Evolutionary conservation across 306 rosid genomes (phyloP).

Genomic region (Prunus fruticosa): DNA sequence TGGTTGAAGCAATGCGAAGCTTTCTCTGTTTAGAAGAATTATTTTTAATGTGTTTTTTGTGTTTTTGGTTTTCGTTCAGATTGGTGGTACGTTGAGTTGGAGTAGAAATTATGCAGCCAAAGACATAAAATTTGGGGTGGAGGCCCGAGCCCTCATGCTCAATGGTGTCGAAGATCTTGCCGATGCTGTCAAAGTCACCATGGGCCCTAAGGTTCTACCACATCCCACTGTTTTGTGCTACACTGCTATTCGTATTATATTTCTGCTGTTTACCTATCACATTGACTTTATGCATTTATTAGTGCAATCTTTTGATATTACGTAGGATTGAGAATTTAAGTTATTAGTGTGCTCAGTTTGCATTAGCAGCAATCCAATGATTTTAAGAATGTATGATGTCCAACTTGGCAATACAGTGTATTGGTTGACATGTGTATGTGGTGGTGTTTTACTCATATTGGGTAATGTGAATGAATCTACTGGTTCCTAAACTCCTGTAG

Average conservation of each 20-base stretch:
- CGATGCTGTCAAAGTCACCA: constrained; percentile 91
- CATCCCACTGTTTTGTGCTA: neutral
- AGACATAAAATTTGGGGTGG: constrained; percentile 89
- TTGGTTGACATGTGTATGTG: too few species aligned
- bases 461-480: neutral
- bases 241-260: neutral
- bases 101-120: constrained; percentile 86
- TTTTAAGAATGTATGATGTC: neutral
- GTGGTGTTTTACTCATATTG: neutral
- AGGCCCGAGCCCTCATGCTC: constrained; percentile 92
- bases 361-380: neutral
- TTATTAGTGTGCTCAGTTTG: neutral
- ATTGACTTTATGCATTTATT: neutral
- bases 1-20: neutral
- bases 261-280: neutral
- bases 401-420: neutral
- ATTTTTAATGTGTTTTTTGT: neutral
- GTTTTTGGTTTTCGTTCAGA: constrained; percentile 31
- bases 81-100: constrained; percentile 66
- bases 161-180: constrained; percentile 95
- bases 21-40: neutral
- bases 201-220: constrained; percentile 85
- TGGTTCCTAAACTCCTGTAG: neutral
- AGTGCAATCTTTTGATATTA: too few species aligned
- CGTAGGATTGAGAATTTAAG: neutral